Conservation (phyloP, 257 asterid genomes). For the Primulina eburnea region DNA sequence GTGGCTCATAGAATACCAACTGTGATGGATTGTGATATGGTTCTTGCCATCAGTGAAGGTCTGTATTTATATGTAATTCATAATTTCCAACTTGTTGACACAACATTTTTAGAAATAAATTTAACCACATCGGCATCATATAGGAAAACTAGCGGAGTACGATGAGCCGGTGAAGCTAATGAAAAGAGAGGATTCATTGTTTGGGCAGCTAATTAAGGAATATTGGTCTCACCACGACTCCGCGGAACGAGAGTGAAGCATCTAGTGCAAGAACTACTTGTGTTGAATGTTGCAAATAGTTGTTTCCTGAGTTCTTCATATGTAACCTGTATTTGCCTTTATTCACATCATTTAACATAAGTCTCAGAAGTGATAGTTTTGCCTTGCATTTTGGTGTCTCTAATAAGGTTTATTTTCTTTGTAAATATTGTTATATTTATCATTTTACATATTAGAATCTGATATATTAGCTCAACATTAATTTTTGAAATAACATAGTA, state of each 20-base stretch:
- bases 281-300: too few species aligned
- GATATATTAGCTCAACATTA: too few species aligned
- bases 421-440: too few species aligned
- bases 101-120: not conserved
- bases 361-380: too few species aligned
- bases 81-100: not conserved
- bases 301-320: too few species aligned
- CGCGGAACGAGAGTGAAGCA: constrained; percentile 30
- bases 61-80: constrained; percentile 14
- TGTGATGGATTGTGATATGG: constrained; percentile 94
- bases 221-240: constrained; percentile 75
- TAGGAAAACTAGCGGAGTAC: constrained; percentile 77
- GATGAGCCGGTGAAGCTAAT: constrained; percentile 78
- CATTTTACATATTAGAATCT: too few species aligned
- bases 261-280: too few species aligned
- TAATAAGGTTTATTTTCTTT: too few species aligned
- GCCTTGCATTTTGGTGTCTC: too few species aligned
- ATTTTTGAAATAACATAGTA: too few species aligned
- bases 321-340: too few species aligned
- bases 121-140: not conserved
- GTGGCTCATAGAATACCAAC: constrained; percentile 96
- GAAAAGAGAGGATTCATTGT: constrained; percentile 69
- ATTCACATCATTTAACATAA: too few species aligned
- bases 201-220: constrained; percentile 80
- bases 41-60: constrained; percentile 89